Base-by-base conservation (phyloP, 2,329 filamentous ascomycete genomes). In the Leptographium galeiforme region DNA sequence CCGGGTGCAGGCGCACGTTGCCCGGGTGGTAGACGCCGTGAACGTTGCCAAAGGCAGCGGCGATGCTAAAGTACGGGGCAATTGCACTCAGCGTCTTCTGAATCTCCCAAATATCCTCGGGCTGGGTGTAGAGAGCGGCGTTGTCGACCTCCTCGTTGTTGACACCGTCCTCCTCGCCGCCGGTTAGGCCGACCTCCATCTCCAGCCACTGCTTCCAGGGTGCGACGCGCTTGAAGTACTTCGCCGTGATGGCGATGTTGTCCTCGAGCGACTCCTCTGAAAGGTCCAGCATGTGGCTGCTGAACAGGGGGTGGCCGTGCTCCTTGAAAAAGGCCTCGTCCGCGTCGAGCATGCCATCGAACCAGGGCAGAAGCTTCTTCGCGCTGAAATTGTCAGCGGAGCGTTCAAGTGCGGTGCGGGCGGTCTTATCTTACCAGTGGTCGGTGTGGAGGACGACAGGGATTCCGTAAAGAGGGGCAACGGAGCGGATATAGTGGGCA, bases 181-280 rank as follows among this genome's bases (percentile, higher is more conserved):
- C 91, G 57, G 93, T 97, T 73, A 96, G 94, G 68, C 86, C 88
- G 61, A 94, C 76, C 70, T 89, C 86, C 91, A 97, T 98, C 82
- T 98, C 93, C 62, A 98, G 82, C 89, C 89, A 97, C 74, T 96
- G 89, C 81, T 94, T 95, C 88, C 96, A 89, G 63, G 90, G 89
- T 50, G 89, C 89, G 67, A 86, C 88, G 63, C 91, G 87, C 82
- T 95, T 85, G 59, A 97, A 81, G 79, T 98, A 96, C 70, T 84
- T 81, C 68, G 87, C 87, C 57, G 91, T 97, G 67, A 88, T 96
- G 67, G 85, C 70, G 65, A 98, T 85, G 82, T 98, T 97, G 74
- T 79, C 89, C 57, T 93, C 81, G 61, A 95, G 86, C 43, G 81
- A 68, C 78, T 97, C 91, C 77, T 96, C 93, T 32, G 87, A 93